These are phyloP conservation scores for Selaginella tamariscina DNA, from an alignment of 75 land plant genomes.

Conservation along the genomic window DNA sequence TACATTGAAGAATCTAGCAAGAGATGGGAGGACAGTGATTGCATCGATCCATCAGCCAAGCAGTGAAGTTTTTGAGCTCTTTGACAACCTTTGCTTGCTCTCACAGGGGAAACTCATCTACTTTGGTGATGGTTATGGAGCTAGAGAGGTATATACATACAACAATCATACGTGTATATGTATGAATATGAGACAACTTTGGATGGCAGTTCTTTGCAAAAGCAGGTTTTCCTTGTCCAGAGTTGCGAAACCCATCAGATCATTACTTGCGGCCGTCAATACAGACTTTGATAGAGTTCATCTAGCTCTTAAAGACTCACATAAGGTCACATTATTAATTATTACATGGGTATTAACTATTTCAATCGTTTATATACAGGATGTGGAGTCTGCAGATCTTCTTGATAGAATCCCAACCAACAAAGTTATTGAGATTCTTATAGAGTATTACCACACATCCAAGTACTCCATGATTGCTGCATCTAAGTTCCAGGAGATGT, in stretches of 20 bases:
- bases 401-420: slow-evolving; percentile 10
- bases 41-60: slow-evolving; percentile 10
- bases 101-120: slow-evolving; percentile 11
- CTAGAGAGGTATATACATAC: not conserved
- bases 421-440: slow-evolving; percentile 13
- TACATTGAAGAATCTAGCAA: not conserved
- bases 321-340: not conserved
- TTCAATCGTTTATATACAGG: not conserved
- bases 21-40: slow-evolving; percentile 10
- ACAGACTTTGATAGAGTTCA: slow-evolving; percentile 5
- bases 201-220: not conserved
- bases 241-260: slow-evolving; percentile 4
- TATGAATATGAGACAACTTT: not conserved
- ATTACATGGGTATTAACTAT: not conserved
- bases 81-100: slow-evolving; percentile 5
- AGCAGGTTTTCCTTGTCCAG: slow-evolving; percentile 5
- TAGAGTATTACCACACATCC: not conserved
- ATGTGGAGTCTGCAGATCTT: slow-evolving; percentile 5
- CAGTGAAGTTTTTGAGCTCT: slow-evolving; percentile 14
- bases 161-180: not conserved
- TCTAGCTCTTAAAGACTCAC: not conserved
- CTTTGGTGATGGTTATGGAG: slow-evolving; percentile 4
- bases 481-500: slow-evolving; percentile 10
- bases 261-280: slow-evolving; percentile 8
- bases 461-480: slow-evolving; percentile 7